Percentiles rank a stretch among this genome's conserved stretches.
Conservation (phyloP, 768 basidiomycete species). For the Serpula lacrymans region DNA sequence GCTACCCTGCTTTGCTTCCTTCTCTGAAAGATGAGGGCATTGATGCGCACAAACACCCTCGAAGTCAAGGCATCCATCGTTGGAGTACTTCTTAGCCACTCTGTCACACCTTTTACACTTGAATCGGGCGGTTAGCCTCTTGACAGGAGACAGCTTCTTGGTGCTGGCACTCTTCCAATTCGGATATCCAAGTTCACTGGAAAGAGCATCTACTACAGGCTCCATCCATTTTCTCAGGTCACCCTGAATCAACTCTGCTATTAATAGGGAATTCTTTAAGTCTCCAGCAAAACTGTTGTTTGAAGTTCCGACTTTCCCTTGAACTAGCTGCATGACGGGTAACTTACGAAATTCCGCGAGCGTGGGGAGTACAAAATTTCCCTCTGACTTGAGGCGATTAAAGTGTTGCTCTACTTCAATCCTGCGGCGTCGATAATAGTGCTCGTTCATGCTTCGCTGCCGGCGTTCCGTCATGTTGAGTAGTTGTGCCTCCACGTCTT, state of each 20-base stretch:
- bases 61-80: constrained; percentile 52
- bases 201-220: constrained; percentile 41
- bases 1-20: constrained; percentile 16
- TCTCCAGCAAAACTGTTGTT: constrained; percentile 17
- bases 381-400: constrained; percentile 38
- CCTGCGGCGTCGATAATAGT: constrained; percentile 21
- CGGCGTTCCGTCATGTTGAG: constrained; percentile 19
- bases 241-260: constrained; percentile 34
- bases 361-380: constrained; percentile 37
- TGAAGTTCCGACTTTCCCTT: constrained; percentile 16
- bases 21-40: constrained; percentile 33
- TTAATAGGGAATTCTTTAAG: constrained; percentile 26
- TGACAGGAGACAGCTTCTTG: constrained; percentile 48
- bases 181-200: constrained; percentile 44
- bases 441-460: constrained; percentile 25
- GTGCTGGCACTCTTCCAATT: constrained; percentile 50
- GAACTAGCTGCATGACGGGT: constrained; percentile 39
- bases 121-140: constrained; percentile 59
- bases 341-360: constrained; percentile 47
- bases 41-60: constrained; percentile 55
- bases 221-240: constrained; percentile 50
- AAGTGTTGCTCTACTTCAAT: constrained; percentile 41
- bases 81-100: constrained; percentile 29
- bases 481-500: constrained; percentile 27
- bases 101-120: constrained; percentile 50